Base-by-base conservation (phyloP, 2,329 filamentous ascomycete genomes). In the Coniochaeta sp. region DNA sequence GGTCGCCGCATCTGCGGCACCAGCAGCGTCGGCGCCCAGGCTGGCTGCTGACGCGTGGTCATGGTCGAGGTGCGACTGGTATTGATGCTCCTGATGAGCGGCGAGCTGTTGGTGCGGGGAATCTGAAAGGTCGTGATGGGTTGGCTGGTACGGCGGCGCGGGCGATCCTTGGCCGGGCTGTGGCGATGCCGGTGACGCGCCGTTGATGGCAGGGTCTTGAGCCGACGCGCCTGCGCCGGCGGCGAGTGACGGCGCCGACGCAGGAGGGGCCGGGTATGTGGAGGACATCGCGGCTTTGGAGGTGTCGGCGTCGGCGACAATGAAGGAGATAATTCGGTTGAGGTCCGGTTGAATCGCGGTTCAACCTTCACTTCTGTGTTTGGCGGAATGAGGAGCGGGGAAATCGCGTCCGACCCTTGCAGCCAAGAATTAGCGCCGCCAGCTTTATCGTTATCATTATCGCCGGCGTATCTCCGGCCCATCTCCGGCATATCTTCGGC, bases 1-100 rank as follows among this genome's bases (percentile, higher is more conserved):
- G 17, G 62, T 12, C 30, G 30, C 62, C 8, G 59, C 55, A 52
- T 62, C 62, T n/a, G 58, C 59, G 28, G 44, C 44, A 28, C 22
- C 44, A 3, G 44, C 44, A 28, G 47, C 47, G 14, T 52, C 47
- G 26, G 24, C 22, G 22, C 19, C 22, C 22, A 17, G 22, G 14
- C 30, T 24, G 14, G 14, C 5, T 2, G 47, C 4, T 4, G 47
- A 4, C 14, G 22, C 14, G 6, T 52, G 47, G 22, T 24, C 47
- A 30, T 52, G 9, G 26, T 52, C 47, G 9, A 26, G 5, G 5
- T 52, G 47, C 4, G 22, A 17, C 5, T 50, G 44, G 24, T 50
- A 50, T 6, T 50, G 44, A 28, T 50, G 44, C 12, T 4, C 24
- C 19, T 50, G 44, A 3, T 50, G 44, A 26, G 44, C 44, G 10